phyloP scores from a whole-genome alignment of 1,284 basidiomycete species.

The Moniliella sp. region DNA sequence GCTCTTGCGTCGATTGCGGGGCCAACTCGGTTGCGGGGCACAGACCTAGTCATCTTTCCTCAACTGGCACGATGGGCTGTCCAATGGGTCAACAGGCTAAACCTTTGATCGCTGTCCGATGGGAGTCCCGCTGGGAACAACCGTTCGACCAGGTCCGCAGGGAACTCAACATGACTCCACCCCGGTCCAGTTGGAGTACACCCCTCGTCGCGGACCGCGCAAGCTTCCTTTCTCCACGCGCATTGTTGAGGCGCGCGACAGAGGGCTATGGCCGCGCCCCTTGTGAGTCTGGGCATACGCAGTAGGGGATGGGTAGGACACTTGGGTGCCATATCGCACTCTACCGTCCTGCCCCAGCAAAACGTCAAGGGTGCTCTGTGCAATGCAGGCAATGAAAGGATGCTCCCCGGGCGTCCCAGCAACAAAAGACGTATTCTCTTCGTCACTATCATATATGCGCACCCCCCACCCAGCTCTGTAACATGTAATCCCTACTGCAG shows the following conservation, averaged over 20 bases:
- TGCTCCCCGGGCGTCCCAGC: no score
- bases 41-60: constrained; percentile 2
- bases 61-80: constrained; percentile 1
- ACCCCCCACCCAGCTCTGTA: no score
- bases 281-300: no score
- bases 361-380: no score
- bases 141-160: constrained; percentile 55
- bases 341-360: no score
- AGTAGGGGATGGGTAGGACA: no score
- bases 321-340: no score
- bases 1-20: constrained; percentile 58
- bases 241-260: neutral
- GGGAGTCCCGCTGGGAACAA: constrained; percentile 83
- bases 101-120: constrained; percentile 71
- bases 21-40: constrained; percentile 26
- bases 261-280: no score
- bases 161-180: constrained; percentile 44
- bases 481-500: no score
- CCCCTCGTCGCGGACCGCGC: neutral
- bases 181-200: neutral
- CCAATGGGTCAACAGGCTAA: constrained; percentile 15
- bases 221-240: neutral
- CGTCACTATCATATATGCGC: no score
- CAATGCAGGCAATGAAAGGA: no score
- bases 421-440: no score